These are phyloP conservation scores for Boletus vinaceobasis DNA, from an alignment of 768 basidiomycete genomes.

Conservation along the genomic window DNA sequence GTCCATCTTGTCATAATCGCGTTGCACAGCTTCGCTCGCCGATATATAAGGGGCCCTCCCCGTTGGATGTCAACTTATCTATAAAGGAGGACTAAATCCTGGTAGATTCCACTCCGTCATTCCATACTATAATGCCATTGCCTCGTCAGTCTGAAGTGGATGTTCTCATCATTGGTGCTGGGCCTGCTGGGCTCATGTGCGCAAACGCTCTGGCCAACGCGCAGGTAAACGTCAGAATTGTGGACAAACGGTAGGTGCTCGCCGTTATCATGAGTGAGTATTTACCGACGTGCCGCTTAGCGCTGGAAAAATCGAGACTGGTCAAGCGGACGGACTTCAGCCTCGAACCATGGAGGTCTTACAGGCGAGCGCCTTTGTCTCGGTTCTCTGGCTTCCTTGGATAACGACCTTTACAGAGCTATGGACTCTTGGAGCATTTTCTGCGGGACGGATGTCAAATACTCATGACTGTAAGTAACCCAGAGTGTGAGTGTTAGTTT, in stretches of 20 bases:
- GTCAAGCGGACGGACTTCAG: constrained; percentile 30
- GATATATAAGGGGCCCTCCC: constrained; percentile 1
- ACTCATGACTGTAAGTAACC: constrained; percentile 56
- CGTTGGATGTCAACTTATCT: not conserved
- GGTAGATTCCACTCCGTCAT: not conserved
- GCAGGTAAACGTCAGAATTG: constrained; percentile 35
- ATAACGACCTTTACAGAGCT: constrained; percentile 47
- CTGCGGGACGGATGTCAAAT: constrained; percentile 60
- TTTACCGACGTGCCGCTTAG: constrained; percentile 7
- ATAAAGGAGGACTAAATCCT: not conserved
- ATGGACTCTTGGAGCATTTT: constrained; percentile 64
- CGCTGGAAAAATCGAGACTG: constrained; percentile 10
- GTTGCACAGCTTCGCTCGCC: not conserved
- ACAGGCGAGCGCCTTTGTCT: constrained; percentile 31
- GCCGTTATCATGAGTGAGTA: not conserved
- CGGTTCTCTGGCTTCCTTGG: not conserved
- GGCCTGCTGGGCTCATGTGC: constrained; percentile 42
- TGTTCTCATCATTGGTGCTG: constrained; percentile 41
- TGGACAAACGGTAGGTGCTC: constrained; percentile 37
- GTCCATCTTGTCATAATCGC: not conserved
- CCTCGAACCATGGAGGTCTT: constrained; percentile 40
- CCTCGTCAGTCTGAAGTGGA: constrained; percentile 33
- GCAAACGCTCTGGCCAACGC: constrained; percentile 39
- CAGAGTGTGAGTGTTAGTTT: not conserved
- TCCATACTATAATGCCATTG: constrained; percentile 9